A percentile compares a stretch with the other conserved stretches of the same genome.
Evolutionary conservation across 2,329 filamentous ascomycete genomes (phyloP).

Genomic region (Sarocladiaceae sp.): DNA sequence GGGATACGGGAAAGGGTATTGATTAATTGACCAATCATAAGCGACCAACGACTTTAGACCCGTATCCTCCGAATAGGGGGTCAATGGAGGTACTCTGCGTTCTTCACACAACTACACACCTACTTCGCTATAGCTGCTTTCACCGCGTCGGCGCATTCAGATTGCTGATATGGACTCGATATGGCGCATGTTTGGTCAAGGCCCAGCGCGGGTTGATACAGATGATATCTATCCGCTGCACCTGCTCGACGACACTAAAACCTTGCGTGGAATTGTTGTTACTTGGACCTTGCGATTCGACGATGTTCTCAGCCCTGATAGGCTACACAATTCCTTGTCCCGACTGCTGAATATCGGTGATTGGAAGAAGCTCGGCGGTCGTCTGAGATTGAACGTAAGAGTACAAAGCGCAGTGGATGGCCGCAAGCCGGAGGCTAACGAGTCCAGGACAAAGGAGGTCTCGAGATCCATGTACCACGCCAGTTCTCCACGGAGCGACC

Average conservation of each 20-base stretch:
- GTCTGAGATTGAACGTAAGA: slow-evolving; percentile 30
- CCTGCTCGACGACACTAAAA: slow-evolving; percentile 23
- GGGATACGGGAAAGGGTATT: too few species aligned
- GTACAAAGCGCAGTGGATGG: slow-evolving; percentile 16
- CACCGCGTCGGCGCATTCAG: too few species aligned
- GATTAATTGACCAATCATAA: too few species aligned
- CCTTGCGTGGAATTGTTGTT: slow-evolving; percentile 20
- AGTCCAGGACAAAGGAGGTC: slow-evolving; percentile 19
- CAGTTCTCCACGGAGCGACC: slow-evolving; percentile 26
- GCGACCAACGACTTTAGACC: too few species aligned
- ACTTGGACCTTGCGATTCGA: slow-evolving; percentile 35
- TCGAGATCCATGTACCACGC: slow-evolving; percentile 26
- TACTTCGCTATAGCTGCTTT: too few species aligned
- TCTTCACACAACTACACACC: too few species aligned
- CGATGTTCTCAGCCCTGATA: slow-evolving; percentile 36
- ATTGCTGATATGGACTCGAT: too few species aligned
- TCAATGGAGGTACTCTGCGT: too few species aligned
- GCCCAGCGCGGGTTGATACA: too few species aligned
- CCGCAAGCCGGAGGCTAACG: slow-evolving; percentile 18
- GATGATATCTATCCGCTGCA: slow-evolving; percentile 25
- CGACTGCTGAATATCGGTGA: slow-evolving; percentile 33
- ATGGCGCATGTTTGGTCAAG: too few species aligned
- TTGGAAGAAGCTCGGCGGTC: slow-evolving; percentile 41
- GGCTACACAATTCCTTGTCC: slow-evolving; percentile 27
- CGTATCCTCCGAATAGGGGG: too few species aligned